A percentile compares a stretch with the other conserved stretches of the same genome.
Conservation (phyloP, 2,329 filamentous ascomycete species). For the Tricladium varicosporioides region DNA sequence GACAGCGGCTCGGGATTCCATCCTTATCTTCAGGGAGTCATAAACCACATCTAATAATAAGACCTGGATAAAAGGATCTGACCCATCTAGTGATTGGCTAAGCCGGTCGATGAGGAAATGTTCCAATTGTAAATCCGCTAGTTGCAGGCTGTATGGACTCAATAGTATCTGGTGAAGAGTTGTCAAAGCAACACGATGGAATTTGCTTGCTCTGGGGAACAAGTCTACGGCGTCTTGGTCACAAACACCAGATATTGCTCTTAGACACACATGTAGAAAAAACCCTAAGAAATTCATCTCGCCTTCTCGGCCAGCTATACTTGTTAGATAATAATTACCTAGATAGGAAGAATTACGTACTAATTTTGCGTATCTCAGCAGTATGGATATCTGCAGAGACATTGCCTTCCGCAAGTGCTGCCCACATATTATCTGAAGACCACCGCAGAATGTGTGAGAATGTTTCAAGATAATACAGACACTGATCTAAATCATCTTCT, state of each 20-base stretch:
- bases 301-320: slow-evolving; percentile 49
- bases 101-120: slow-evolving; percentile 68
- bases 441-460: slow-evolving; percentile 70
- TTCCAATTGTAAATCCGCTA: slow-evolving; percentile 68
- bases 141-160: slow-evolving; percentile 56
- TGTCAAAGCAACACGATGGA: slow-evolving; percentile 69
- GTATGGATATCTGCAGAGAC: slow-evolving; percentile 46
- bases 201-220: slow-evolving; percentile 55
- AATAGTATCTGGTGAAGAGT: slow-evolving; percentile 69
- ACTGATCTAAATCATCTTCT: slow-evolving; percentile 71
- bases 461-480: slow-evolving; percentile 74
- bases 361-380: slow-evolving; percentile 44
- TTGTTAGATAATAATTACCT: slow-evolving; percentile 15
- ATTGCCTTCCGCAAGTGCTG: slow-evolving; percentile 62
- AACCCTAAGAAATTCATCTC: slow-evolving; percentile 65
- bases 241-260: slow-evolving; percentile 52
- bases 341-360: slow-evolving; percentile 44
- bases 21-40: slow-evolving; percentile 66
- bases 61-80: slow-evolving; percentile 72
- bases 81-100: slow-evolving; percentile 54
- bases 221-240: slow-evolving; percentile 37
- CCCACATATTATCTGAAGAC: slow-evolving; percentile 68
- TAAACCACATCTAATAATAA: slow-evolving; percentile 77
- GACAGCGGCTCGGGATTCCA: slow-evolving; percentile 32
- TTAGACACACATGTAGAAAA: slow-evolving; percentile 64